Evolutionary conservation across 805 yeast species (phyloP).

Genomic region (Barnettozyma salicaria): DNA sequence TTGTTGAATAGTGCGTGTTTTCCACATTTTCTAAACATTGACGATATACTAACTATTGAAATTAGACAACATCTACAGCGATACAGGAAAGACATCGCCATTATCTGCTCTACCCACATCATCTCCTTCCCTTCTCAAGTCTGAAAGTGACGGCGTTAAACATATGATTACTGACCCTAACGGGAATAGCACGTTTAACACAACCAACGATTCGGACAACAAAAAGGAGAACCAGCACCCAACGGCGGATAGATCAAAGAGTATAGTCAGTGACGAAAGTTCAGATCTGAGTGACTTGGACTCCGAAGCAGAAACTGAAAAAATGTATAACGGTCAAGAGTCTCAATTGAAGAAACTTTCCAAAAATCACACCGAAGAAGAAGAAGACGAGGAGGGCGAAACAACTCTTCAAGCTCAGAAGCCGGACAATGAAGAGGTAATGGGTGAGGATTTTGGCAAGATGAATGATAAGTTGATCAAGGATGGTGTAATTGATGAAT

Average conservation of each 20-base stretch:
- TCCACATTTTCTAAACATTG: too few species aligned
- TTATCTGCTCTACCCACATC: slow-evolving; percentile 24
- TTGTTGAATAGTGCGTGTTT: too few species aligned
- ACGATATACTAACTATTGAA: slow-evolving; percentile 1
- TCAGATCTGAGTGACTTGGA: slow-evolving; percentile 54
- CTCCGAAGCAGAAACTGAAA: slow-evolving; percentile 91
- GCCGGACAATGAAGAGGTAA: slow-evolving; percentile 13
- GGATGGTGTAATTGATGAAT: slow-evolving; percentile 21
- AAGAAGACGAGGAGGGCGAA: slow-evolving; percentile 18
- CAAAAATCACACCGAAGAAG: slow-evolving; percentile 9
- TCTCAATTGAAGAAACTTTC: slow-evolving; percentile 40
- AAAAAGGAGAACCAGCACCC: background rate
- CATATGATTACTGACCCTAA: slow-evolving; percentile 7
- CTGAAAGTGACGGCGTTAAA: slow-evolving; percentile 4
- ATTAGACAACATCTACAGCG: slow-evolving; percentile 13
- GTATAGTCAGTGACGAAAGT: slow-evolving; percentile 24
- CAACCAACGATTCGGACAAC: background rate
- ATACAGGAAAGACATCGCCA: slow-evolving; percentile 25
- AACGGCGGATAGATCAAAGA: slow-evolving; percentile 14
- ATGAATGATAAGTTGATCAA: slow-evolving; percentile 20
- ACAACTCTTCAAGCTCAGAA: slow-evolving; percentile 14
- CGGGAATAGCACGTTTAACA: slow-evolving; percentile 1
- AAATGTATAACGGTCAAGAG: slow-evolving; percentile 48
- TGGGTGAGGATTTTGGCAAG: background rate
- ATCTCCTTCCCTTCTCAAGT: slow-evolving; percentile 18